phyloP scores from a whole-genome alignment of 1,284 basidiomycete species.

The Trichosporon inkin region DNA sequence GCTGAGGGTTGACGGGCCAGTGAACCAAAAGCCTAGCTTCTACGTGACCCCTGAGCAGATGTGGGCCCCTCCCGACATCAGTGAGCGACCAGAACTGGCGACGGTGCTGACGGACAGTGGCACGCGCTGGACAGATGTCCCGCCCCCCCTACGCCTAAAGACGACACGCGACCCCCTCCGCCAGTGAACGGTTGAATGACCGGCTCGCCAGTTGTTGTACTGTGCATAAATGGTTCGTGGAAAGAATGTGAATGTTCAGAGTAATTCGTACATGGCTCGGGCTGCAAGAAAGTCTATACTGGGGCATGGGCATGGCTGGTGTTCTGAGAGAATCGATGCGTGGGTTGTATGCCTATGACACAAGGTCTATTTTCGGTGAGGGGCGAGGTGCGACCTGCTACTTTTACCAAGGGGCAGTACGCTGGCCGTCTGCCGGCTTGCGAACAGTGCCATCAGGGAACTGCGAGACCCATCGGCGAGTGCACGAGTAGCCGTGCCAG shows the following conservation, averaged over 20 bases:
- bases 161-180: not conserved
- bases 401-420: not conserved
- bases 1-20: not conserved
- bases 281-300: too few species aligned
- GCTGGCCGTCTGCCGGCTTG: conserved; percentile 4
- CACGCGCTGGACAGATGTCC: not conserved
- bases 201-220: too few species aligned
- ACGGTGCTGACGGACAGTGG: not conserved
- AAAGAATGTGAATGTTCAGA: too few species aligned
- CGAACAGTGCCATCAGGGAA: conserved; percentile 4
- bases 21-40: conserved; percentile 2
- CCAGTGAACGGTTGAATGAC: too few species aligned
- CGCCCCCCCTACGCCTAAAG: not conserved
- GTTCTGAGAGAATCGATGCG: too few species aligned
- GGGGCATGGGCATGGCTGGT: too few species aligned
- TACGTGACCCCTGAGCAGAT: conserved; percentile 1
- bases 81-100: not conserved
- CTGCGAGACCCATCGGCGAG: not conserved
- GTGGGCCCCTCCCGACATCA: not conserved
- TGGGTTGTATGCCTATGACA: too few species aligned
- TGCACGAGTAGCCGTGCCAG: conserved; percentile 42
- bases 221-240: too few species aligned
- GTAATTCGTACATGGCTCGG: too few species aligned
- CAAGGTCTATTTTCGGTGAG: too few species aligned
- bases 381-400: too few species aligned